Evolutionary conservation across 345 rosid genomes (phyloP).

Genomic region (Sisymbrium irio): DNA sequence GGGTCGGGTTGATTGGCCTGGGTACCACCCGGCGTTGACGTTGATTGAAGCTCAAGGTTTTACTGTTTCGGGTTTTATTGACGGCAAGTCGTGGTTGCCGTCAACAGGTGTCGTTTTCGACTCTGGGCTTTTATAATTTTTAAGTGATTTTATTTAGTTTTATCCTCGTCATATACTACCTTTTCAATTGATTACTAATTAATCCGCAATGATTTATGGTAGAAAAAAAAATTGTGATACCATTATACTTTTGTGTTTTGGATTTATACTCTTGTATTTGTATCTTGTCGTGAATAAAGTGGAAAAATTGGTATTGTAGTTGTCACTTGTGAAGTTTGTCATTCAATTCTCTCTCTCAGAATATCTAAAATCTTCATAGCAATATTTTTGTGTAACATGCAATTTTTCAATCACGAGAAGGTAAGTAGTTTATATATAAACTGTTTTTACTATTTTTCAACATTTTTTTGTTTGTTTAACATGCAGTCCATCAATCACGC

Average conservation of each 20-base stretch:
- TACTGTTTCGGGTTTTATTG: conserved; percentile 31
- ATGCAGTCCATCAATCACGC: too few species aligned
- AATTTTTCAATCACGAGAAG: too few species aligned
- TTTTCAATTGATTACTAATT: not conserved
- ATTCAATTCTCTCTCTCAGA: not conserved
- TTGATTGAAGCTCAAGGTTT: conserved; percentile 34
- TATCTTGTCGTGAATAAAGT: conserved; percentile 9
- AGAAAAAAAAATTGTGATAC: not conserved
- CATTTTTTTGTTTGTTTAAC: too few species aligned
- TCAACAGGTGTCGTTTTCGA: conserved; percentile 33
- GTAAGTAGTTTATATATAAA: too few species aligned
- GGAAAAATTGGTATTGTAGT: not conserved
- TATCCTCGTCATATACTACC: not conserved
- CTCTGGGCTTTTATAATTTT: conserved; percentile 19
- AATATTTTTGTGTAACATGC: too few species aligned
- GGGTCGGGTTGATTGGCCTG: conserved; percentile 47
- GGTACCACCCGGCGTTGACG: conserved; percentile 38
- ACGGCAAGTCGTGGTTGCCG: conserved; percentile 34
- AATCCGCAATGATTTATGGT: not conserved
- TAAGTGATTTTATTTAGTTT: not conserved
- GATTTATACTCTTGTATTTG: not conserved
- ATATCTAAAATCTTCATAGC: too few species aligned
- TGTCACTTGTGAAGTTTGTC: too few species aligned
- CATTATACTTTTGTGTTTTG: not conserved
- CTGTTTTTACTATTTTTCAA: too few species aligned